phyloP scores from a whole-genome alignment of 106 monocot species.

The Triglochin maritima region DNA sequence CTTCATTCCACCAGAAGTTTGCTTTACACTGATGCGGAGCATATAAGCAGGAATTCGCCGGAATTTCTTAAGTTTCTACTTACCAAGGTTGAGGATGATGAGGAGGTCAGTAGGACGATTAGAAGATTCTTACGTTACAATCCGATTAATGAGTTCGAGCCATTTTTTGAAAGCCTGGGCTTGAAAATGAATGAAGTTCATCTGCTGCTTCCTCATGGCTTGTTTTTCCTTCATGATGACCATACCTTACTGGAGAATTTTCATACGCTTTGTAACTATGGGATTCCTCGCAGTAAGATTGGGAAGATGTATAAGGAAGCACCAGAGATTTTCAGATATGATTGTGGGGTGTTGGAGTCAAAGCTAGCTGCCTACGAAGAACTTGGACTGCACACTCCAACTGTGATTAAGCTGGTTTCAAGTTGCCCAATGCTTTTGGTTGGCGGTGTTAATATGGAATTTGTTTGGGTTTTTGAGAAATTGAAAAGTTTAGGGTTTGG shows the following conservation, averaged over 20 bases:
- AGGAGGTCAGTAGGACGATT: conserved; percentile 25
- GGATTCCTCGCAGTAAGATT: conserved; percentile 53
- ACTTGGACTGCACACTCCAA: conserved; percentile 41
- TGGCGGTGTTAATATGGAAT: conserved; percentile 38
- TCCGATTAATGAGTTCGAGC: conserved; percentile 82
- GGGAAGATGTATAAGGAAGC: conserved; percentile 75
- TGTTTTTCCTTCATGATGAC: conserved; percentile 63
- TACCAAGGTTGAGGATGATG: conserved; percentile 26
- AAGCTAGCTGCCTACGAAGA: conserved; percentile 47
- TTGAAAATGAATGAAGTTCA: conserved; percentile 39
- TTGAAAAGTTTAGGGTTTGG: conserved; percentile 39
- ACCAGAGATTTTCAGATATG: conserved; percentile 42
- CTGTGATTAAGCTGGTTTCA: conserved; percentile 57
- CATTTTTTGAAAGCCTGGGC: conserved; percentile 85
- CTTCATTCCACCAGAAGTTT: conserved; percentile 50
- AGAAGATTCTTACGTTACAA: conserved; percentile 51
- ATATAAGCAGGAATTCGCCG: conserved; percentile 73
- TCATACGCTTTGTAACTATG: conserved; percentile 59
- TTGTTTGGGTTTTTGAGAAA: conserved; percentile 37
- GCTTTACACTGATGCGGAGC: conserved; percentile 55
- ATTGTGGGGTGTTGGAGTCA: conserved; percentile 23
- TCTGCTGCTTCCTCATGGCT: conserved; percentile 37
- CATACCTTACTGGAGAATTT: conserved; percentile 40
- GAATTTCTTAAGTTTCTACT: conserved; percentile 43
- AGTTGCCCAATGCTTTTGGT: conserved; percentile 62